Base-by-base conservation (phyloP, 208 protist genomes). In the Trypanosoma rangeli region DNA sequence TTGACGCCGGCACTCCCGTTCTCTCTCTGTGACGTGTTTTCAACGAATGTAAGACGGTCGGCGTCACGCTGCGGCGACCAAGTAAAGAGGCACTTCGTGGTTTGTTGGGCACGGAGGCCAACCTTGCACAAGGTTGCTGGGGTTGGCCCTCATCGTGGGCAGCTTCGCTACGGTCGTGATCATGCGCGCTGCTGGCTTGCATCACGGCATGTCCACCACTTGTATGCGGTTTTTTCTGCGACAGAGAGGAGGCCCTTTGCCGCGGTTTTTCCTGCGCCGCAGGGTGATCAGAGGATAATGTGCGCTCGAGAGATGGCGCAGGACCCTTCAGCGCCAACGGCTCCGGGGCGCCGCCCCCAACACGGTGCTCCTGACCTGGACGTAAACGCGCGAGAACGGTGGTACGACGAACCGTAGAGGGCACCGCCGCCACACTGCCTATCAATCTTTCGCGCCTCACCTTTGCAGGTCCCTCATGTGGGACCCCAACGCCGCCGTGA, bases 371-470 rank as follows among this genome's bases (percentile, higher is more conserved):
- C 33, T 15, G 1, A n/a, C 50, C 58, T 15, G 5, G 35, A 5
- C 24, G 37, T 20, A 22, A 1, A 16, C 58, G 58, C 35, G 37
- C n/a, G 35, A 31, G 18, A 1, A 37, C 12, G 10, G 58, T 49
- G 24, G n/a, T 20, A 49, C 37, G 58, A 15, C 50, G 35, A 49
- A 63, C 39, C 20, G 50, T 22, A 28, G 58, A 63, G 12, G 58
- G 58, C n/a, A n/a, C n/a, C 10, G 24, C 20, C 8, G 16, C 7
- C 4, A 49, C 37, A 7, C 13, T 63, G 18, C n/a, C 13, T 5
- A 22, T 46, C 9, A 22, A 10, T 29, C 50, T 63, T 15, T 63
- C 37, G 3, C 22, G 58, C 3, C 12, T 16, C 13, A 0, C 20
- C 15, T 49, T 22, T 18, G 3, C n/a, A 49, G 20, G 20, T 49